Conservation (phyloP, 2,329 filamentous ascomycete species). For the Monilinia aucupariae region DNA sequence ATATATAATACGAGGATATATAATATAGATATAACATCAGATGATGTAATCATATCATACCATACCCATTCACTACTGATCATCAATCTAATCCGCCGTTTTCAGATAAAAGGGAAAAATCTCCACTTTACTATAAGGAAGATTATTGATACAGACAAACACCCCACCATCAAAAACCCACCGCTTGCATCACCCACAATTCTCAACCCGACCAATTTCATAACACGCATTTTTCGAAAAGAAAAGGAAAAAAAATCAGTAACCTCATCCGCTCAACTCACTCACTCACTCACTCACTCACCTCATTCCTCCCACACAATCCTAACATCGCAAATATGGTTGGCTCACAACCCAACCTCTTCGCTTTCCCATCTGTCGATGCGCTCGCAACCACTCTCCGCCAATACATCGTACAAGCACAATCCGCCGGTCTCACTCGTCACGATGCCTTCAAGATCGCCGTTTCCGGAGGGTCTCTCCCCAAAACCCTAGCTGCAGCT, state of each 20-base stretch:
- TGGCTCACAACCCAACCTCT: constrained; percentile 57
- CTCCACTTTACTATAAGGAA: constrained; percentile 1
- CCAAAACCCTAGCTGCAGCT: constrained; percentile 78
- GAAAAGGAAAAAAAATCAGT: neutral
- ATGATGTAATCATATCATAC: no score
- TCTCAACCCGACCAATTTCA: neutral
- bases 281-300: neutral
- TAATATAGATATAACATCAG: no score
- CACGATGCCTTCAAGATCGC: constrained; percentile 86
- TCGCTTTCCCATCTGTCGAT: constrained; percentile 66
- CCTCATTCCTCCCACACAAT: neutral
- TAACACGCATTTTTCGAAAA: neutral
- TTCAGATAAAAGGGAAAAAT: neutral
- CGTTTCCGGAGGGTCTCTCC: constrained; percentile 89
- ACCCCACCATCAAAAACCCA: constrained; percentile 2
- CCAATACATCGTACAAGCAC: constrained; percentile 73
- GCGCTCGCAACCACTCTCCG: constrained; percentile 73
- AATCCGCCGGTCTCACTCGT: constrained; percentile 72
- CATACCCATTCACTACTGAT: neutral
- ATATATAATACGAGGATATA: no score
- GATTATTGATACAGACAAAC: neutral
- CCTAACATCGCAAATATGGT: constrained; percentile 18
- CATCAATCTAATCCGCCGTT: constrained; percentile 5
- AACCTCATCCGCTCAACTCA: neutral
- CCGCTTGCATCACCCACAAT: constrained; percentile 9